A percentile compares a stretch with the other conserved stretches of the same genome.
phyloP scores from a whole-genome alignment of 257 asterid species.

The Gynochthodes officinalis region DNA sequence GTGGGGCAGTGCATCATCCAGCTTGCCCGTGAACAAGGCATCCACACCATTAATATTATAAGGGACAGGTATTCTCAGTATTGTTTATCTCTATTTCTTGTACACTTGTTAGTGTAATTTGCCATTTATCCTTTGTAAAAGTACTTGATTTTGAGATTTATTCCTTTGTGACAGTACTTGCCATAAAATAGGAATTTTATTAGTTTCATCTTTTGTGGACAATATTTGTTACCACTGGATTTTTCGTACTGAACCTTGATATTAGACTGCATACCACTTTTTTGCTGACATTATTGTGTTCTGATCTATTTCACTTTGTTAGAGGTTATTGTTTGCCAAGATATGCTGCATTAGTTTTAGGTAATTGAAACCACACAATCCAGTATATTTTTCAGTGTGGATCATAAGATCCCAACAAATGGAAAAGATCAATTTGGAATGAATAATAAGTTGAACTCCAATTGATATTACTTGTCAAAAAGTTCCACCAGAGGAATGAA shows the following conservation, averaged over 20 bases:
- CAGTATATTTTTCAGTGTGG: not conserved
- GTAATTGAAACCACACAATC: not conserved
- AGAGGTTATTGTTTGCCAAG: not conserved
- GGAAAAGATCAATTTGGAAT: not conserved
- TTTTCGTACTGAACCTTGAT: not conserved
- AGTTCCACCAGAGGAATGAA: not conserved
- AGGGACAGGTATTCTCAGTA: conserved; percentile 74
- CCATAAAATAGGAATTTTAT: not conserved
- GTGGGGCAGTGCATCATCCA: conserved; percentile 95
- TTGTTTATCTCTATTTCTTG: not conserved
- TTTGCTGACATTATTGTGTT: too few species aligned
- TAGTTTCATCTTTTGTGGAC: conserved; percentile 1
- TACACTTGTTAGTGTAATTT: not conserved
- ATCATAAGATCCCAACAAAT: not conserved
- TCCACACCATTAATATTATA: conserved; percentile 65
- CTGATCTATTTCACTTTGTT: not conserved
- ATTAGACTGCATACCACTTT: not conserved
- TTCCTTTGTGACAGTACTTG: not conserved
- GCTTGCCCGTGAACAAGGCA: conserved; percentile 81
- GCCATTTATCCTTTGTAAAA: too few species aligned
- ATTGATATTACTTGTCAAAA: not conserved
- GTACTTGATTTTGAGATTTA: too few species aligned
- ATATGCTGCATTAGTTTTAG: too few species aligned
- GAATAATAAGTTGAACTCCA: not conserved
- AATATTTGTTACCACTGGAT: not conserved